These are phyloP conservation scores for Talinum fruticosum DNA, from an alignment of 148 eudicot species.

Conservation along the genomic window DNA sequence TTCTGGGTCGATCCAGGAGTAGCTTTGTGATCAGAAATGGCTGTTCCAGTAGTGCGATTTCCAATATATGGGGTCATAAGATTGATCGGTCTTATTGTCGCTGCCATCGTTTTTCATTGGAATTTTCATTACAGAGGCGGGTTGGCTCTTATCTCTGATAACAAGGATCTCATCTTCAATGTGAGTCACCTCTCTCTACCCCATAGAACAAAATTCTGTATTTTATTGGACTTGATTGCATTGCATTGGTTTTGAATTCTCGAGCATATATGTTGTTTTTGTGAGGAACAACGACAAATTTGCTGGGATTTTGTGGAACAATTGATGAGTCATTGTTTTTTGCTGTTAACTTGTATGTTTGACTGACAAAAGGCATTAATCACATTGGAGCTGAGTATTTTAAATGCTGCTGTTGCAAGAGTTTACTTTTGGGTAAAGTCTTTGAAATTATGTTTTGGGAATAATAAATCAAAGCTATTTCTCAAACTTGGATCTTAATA, in stretches of 20 bases:
- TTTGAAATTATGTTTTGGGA: not conserved
- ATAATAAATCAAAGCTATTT: not conserved
- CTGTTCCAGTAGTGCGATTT: conserved; percentile 64
- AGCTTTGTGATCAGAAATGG: conserved; percentile 68
- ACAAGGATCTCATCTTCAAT: conserved; percentile 83
- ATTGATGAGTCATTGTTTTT: not conserved
- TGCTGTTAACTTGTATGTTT: no score
- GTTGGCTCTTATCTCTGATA: conserved; percentile 67
- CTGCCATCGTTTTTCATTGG: conserved; percentile 63
- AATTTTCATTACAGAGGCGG: conserved; percentile 80
- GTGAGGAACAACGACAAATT: not conserved
- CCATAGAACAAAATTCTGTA: not conserved
- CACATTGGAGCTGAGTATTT: not conserved
- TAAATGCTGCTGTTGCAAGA: conserved; percentile 16
- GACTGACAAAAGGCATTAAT: conserved; percentile 8
- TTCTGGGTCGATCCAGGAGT: conserved; percentile 5
- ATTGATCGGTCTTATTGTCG: conserved; percentile 47
- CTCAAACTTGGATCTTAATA: not conserved
- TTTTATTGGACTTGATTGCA: conserved; percentile 2
- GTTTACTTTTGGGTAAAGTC: not conserved
- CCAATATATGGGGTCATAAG: conserved; percentile 66
- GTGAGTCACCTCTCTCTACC: conserved; percentile 34
- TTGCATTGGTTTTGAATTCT: not conserved
- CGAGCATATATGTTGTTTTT: not conserved
- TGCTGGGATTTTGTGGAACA: conserved; percentile 5